phyloP scores from a whole-genome alignment of 2,329 filamentous ascomycete genomes.

The Beauveria brongniartii region DNA sequence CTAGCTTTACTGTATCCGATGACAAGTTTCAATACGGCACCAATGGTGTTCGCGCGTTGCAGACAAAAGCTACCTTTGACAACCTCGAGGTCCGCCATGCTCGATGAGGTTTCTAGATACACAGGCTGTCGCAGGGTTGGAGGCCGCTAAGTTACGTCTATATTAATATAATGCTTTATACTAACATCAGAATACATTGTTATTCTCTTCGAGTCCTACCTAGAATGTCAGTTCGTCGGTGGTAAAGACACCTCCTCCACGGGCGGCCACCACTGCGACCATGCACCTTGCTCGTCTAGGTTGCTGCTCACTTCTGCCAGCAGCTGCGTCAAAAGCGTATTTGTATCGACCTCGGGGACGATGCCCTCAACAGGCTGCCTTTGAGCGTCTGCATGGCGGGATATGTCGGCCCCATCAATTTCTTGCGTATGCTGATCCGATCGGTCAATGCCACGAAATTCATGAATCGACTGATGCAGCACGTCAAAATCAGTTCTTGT shows the following conservation, averaged over 20 bases:
- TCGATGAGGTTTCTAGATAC: neutral
- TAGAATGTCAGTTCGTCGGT: neutral
- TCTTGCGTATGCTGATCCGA: constrained; percentile 24
- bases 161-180: constrained; percentile 11
- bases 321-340: constrained; percentile 17
- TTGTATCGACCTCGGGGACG: constrained; percentile 13
- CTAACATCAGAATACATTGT: too few relatives aligned
- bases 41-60: constrained; percentile 8
- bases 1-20: constrained; percentile 7
- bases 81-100: constrained; percentile 5
- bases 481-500: constrained; percentile 22
- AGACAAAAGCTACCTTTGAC: constrained; percentile 10
- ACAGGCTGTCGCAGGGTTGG: neutral
- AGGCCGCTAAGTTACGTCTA: neutral
- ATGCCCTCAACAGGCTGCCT: neutral
- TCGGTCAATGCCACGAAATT: constrained; percentile 23
- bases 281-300: constrained; percentile 20
- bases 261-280: constrained; percentile 22
- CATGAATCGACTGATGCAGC: constrained; percentile 24
- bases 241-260: constrained; percentile 17
- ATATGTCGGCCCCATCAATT: constrained; percentile 20
- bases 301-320: constrained; percentile 20
- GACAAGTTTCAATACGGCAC: constrained; percentile 2
- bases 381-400: neutral
- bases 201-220: neutral